These are phyloP conservation scores for Cytospora paraplurivora DNA, from an alignment of 2,329 filamentous ascomycete species.

Conservation along the genomic window DNA sequence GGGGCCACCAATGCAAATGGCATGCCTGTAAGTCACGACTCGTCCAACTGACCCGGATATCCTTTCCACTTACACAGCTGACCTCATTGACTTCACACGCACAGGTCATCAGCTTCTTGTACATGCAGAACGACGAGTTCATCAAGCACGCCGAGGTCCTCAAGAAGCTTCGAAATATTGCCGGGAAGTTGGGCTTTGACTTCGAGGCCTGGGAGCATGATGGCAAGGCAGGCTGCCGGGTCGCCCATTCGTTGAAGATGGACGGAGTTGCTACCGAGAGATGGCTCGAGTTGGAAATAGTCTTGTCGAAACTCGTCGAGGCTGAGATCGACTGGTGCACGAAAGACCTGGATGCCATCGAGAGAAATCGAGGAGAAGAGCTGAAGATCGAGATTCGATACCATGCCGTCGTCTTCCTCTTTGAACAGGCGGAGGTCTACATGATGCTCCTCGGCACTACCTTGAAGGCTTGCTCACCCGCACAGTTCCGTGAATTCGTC, in stretches of 20 bases:
- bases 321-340: too few relatives aligned
- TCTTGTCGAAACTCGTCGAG: neutral
- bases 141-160: neutral
- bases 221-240: neutral
- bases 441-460: too few relatives aligned
- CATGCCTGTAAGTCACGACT: neutral
- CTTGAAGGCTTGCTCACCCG: too few relatives aligned
- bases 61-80: neutral
- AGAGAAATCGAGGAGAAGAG: too few relatives aligned
- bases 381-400: too few relatives aligned
- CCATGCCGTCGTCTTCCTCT: too few relatives aligned
- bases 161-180: neutral
- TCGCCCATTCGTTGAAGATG: neutral
- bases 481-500: too few relatives aligned
- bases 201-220: neutral
- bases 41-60: neutral
- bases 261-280: neutral
- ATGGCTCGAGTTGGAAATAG: neutral
- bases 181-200: neutral
- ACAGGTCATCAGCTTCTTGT: neutral
- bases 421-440: too few relatives aligned
- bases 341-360: too few relatives aligned
- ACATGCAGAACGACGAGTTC: neutral
- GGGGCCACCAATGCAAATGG: neutral
- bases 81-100: neutral